Evolutionary conservation across 164 flowering plant genomes (phyloP), one percentile per base, ranked within the genome.

Genomic region (Macadamia integrifolia): DNA sequence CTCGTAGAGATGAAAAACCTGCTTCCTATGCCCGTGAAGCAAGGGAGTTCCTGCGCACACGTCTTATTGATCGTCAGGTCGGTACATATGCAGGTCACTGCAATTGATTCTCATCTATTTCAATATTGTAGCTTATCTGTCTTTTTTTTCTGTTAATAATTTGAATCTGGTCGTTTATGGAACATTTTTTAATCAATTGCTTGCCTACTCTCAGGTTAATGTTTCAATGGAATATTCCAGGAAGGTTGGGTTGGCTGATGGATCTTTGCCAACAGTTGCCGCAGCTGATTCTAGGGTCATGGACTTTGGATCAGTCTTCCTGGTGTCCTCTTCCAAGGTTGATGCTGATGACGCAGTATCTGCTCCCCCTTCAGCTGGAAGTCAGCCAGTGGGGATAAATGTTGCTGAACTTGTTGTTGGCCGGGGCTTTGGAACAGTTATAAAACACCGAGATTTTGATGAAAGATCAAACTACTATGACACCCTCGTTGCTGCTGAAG

Each of bases 161-260:
- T 35, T 35, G 40, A 35, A 35, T 35, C 40, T 35, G 40, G 40
- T 35, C 3, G 40, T 35, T 35, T 35, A 35, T 35, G 3, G 40
- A 35, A 35, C 40, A 2, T 35, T 35, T 64, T 61, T 48, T 55
- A 59, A 30, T 61, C 44, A 6, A 35, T 35, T 43, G 14, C 3
- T 55, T 40, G 14, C 52, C 6, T 57, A 9, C 53, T 44, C 58
- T 15, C 66, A 95, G 99, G 99, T 95, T 63, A 83, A 81, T 72
- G 96, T 95, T 69, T 85, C 84, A 55, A 92, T 95, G 99, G 99
- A 95, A 66, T 95, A 95, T 68, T 87, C 98, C 43, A 87, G 99
- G 75, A 94, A 88, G 80, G 83, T 95, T 2, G 15, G 74, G 66
- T 28, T 79, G 71, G 83, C 77, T 28, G 97, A 92, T 74, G 97